Base-by-base conservation (phyloP, 192 early-diverging fungal genomes). In the Backusella westeae region DNA sequence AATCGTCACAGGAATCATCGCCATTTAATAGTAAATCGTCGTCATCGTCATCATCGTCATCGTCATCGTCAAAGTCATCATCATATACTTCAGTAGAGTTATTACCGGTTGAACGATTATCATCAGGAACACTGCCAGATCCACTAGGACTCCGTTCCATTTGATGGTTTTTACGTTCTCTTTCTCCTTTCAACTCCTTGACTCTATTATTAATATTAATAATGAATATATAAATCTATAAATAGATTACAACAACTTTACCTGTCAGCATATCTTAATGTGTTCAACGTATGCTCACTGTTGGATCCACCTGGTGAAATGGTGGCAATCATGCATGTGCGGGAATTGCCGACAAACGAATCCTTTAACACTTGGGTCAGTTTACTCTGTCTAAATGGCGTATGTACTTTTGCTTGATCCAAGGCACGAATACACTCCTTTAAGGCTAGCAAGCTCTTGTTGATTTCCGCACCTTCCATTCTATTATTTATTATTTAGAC, bases 391-490 rank as follows among this genome's bases (percentile, higher is more conserved):
- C 98, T 89, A 87, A 98, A 99, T n/a, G 98, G 98, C 49, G 94
- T 95, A 79, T 99, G 98, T 72, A 90, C 91, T 75, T 96, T 96
- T 75, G 93, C 94, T 77, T 96, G 91, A 77, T 98, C 98, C 59
- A 98, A 83, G 4, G 98, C 96, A 72, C 97, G 93, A 83, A 99
- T 99, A 75, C 97, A 98, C 77, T 98, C 97, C 80, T 99, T 98
- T 73, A 99, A 83, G 0, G 97, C 98, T 65, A 99, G 85, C 73
- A 99, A 87, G 78, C 94, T 96, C 85, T 98, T 98, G 87, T 99
- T 99, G 87, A 99, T 99, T 84, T 99, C 97, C 0, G 97, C 94
- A 6, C 97, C 98, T 80, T 99, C 97, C 96, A 96, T 96, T 78
- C 95, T 91, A 80, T 23, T 34, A 29, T 72, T 71, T 19, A 42